Conservation (phyloP, 2,329 filamentous ascomycete genomes). For the Bimuria novae-zelandiae region DNA sequence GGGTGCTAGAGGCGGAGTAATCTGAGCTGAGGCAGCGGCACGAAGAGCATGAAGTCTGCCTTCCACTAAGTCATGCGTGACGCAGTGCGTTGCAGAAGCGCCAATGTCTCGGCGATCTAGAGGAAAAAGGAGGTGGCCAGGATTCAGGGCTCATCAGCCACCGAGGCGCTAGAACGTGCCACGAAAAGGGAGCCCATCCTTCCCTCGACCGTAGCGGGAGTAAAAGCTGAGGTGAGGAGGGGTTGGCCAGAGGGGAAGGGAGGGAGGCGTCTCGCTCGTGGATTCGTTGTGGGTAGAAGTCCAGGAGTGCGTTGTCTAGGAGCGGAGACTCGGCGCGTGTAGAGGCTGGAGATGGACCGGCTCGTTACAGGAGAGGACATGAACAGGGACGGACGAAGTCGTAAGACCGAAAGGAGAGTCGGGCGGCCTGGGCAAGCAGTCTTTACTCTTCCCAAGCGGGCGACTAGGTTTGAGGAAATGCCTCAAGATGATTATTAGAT, state of each 20-base stretch:
- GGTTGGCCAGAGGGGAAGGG: not conserved
- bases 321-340: too few species aligned
- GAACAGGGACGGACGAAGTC: too few species aligned
- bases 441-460: too few species aligned
- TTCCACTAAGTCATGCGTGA: too few species aligned
- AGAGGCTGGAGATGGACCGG: too few species aligned
- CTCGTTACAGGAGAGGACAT: too few species aligned
- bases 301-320: not conserved
- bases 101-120: slow-evolving; percentile 1
- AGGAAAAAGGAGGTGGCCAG: not conserved
- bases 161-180: not conserved
- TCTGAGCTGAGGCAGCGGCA: not conserved
- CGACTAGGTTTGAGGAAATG: too few species aligned
- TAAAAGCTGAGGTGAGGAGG: not conserved
- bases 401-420: too few species aligned
- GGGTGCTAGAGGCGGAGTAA: not conserved
- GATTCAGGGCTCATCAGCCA: not conserved
- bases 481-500: too few species aligned
- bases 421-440: too few species aligned
- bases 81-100: not conserved
- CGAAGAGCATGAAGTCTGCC: too few species aligned
- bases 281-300: not conserved
- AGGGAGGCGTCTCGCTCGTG: not conserved
- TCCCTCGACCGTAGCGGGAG: not conserved
- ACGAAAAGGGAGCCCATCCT: not conserved